Conservation (phyloP, 805 yeast genomes). For the Hanseniaspora guilliermondii region DNA sequence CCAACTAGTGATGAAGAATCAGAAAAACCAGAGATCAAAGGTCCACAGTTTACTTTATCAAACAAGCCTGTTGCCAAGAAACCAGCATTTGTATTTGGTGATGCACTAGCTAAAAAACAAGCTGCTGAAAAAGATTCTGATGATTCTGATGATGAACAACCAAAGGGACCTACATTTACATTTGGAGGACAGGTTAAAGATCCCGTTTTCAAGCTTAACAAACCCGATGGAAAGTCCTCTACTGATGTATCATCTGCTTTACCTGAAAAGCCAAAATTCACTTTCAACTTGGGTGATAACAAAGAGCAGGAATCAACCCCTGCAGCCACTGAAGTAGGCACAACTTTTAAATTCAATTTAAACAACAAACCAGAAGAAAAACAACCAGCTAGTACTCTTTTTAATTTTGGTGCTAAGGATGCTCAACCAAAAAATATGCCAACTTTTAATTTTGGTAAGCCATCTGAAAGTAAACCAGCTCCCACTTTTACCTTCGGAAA, state of each 20-base stretch:
- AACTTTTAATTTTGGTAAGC: constrained; percentile 20
- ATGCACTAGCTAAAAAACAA: constrained; percentile 18
- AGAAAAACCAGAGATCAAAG: constrained; percentile 52
- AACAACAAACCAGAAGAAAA: constrained; percentile 4
- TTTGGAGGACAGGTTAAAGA: constrained; percentile 28
- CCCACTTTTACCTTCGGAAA: background rate
- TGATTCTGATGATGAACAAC: constrained; percentile 26
- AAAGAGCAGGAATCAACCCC: constrained; percentile 17
- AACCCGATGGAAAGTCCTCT: background rate
- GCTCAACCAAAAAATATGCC: constrained; percentile 18
- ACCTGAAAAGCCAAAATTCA: constrained; percentile 16
- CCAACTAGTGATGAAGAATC: constrained; percentile 33
- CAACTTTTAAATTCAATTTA: constrained; percentile 1
- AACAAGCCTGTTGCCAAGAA: constrained; percentile 38
- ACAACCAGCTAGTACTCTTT: background rate
- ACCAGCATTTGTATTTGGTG: constrained; percentile 39
- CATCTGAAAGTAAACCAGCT: constrained; percentile 12
- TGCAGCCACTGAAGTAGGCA: constrained; percentile 13
- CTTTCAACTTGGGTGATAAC: background rate
- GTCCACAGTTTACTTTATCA: constrained; percentile 49
- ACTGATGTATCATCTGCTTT: constrained; percentile 18
- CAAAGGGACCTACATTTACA: constrained; percentile 33
- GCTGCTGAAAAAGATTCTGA: constrained; percentile 21
- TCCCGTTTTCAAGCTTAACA: constrained; percentile 27
- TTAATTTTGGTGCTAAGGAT: background rate